Evolutionary conservation across 2,329 filamentous ascomycete species (phyloP).

Genomic region (Colletotrichum camelliae): DNA sequence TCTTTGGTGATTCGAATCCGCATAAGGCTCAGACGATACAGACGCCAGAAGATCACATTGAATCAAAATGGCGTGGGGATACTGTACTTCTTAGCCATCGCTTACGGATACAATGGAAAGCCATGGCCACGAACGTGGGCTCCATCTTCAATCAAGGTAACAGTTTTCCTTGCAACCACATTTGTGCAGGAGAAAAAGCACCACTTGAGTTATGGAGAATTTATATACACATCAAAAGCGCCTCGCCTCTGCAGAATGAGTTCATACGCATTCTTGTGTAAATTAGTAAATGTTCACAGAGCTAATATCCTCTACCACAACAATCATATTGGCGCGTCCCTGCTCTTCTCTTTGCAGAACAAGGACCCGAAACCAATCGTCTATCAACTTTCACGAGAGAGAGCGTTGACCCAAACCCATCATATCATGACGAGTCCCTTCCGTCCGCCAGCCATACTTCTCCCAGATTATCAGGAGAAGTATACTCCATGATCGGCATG

Average conservation of each 20-base stretch:
- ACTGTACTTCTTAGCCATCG: no score
- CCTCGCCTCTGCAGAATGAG: rapidly evolving
- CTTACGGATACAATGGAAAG: no score
- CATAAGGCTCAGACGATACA: neutral
- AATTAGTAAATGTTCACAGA: neutral
- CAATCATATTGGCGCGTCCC: no score
- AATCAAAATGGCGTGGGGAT: no score
- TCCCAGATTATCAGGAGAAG: rapidly evolving
- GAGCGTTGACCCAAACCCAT: rapidly evolving
- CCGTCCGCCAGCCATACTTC: neutral
- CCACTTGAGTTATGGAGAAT: rapidly evolving
- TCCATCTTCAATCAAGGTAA: no score
- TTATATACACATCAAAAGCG: neutral
- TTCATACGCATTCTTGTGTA: neutral
- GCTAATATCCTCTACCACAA: no score
- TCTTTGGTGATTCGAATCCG: neutral
- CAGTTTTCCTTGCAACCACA: rapidly evolving
- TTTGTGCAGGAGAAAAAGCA: no score
- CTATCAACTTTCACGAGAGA: rapidly evolving
- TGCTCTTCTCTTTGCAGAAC: no score
- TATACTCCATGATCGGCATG: rapidly evolving
- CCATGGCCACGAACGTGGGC: no score
- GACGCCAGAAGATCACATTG: no score
- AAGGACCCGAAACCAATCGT: neutral
- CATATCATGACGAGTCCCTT: rapidly evolving